Evolutionary conservation across 192 early-diverging fungal species (phyloP), one percentile per base, ranked within the genome.

Genomic region (Entomortierella parvispora): DNA sequence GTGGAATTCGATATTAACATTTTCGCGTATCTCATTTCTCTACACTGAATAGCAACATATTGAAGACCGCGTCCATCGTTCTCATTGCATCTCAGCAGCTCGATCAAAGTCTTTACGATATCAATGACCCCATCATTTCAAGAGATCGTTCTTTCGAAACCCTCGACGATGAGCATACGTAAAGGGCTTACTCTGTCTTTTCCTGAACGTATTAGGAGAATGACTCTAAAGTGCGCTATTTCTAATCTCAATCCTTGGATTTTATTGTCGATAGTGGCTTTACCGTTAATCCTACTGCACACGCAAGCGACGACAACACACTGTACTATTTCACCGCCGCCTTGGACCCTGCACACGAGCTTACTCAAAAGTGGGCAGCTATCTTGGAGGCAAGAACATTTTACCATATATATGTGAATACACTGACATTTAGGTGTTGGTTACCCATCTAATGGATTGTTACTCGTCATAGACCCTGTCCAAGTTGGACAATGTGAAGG

Each of bases 321-420:
- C 68, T 81, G 12, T 80, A 83, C 57, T 71, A 84, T 18, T 68
- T 86, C 40, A 80, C 65, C 34, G 90, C 86, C 1, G 70, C 93
- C 6, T 65, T 99, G 6, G 92, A 97, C 67, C 97, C 97, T 5
- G 44, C 92, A 10, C 93, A 88, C 66, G 88, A 94, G 45, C 54
- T 65, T 4, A 93, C 93, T 6, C 97, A 99, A 71, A 92, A 91
- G 65, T 88, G 89, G 85, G 71, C 90, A 0, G 78, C 90, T 2
- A 69, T 99, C 2, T 71, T 99, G n/a, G 63, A 92, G 62, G 85
- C 66, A 61, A 49, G 17, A 53, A 40, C 37, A 12, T 12, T 40
- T 40, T 40, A 40, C 37, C 37, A n/a, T n/a, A n/a, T n/a, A n/a
- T n/a, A n/a, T n/a, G n/a, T n/a, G n/a, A n/a, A n/a, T n/a, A n/a